Conservation (phyloP, 305 asterid genomes). For the Fraxinus nigra region DNA sequence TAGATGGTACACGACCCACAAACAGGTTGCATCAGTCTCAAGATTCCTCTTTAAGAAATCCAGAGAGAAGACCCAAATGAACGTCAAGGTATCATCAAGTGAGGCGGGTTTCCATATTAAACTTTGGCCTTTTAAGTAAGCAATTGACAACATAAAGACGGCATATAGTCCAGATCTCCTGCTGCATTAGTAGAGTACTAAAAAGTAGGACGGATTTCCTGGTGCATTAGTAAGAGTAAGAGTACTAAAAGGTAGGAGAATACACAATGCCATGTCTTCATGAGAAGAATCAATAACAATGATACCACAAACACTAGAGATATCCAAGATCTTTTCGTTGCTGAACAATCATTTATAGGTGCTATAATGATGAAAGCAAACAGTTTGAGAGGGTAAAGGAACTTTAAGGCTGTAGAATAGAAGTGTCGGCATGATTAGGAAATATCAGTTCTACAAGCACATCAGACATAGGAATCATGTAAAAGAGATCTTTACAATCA, state of each 20-base stretch:
- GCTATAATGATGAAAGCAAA: not conserved
- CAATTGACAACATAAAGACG: not conserved
- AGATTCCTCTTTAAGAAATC: not conserved
- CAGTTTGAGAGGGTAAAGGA: not conserved
- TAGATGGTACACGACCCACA: not conserved
- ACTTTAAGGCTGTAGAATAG: not conserved
- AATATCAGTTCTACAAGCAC: not conserved
- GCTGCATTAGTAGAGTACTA: not conserved
- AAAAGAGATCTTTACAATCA: not conserved
- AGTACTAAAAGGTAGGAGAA: not conserved
- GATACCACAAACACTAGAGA: not conserved
- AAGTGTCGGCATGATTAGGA: not conserved
- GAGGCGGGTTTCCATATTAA: not conserved
- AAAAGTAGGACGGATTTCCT: not conserved
- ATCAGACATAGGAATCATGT: not conserved
- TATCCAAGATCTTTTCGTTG: not conserved
- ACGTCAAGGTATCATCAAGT: not conserved
- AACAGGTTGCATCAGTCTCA: not conserved
- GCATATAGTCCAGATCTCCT: not conserved
- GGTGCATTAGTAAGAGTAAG: not conserved
- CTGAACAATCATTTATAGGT: not conserved
- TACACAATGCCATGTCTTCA: not conserved
- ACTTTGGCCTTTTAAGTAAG: not conserved
- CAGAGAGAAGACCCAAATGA: not conserved
- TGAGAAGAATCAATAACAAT: not conserved